These are phyloP conservation scores for Suillus decipiens DNA, from an alignment of 768 basidiomycete species.

Conservation along the genomic window DNA sequence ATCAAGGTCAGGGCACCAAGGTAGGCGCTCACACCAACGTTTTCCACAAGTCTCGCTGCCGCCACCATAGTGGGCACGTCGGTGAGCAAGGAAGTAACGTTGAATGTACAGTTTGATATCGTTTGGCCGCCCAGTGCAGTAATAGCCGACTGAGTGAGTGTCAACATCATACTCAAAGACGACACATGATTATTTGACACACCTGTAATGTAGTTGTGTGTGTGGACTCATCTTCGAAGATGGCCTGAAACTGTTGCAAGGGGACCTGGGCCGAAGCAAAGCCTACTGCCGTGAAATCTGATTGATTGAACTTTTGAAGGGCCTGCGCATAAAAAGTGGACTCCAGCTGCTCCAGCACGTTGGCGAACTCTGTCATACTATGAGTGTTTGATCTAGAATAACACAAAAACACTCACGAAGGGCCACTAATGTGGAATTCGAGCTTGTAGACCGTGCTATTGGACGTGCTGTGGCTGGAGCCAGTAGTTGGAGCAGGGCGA, in stretches of 20 bases:
- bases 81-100: constrained; percentile 61
- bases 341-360: constrained; percentile 76
- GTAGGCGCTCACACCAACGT: constrained; percentile 75
- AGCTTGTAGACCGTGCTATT: constrained; percentile 8
- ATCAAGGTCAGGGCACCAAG: constrained; percentile 71
- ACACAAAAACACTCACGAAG: constrained; percentile 48
- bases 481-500: constrained; percentile 3
- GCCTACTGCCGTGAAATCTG: constrained; percentile 67
- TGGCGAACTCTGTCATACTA: constrained; percentile 62
- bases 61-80: constrained; percentile 71
- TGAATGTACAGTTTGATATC: constrained; percentile 62
- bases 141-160: constrained; percentile 43
- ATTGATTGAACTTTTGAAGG: constrained; percentile 59
- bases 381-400: not conserved
- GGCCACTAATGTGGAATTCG: constrained; percentile 44
- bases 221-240: constrained; percentile 61
- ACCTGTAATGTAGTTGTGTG: constrained; percentile 62
- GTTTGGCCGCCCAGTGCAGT: constrained; percentile 54
- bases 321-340: constrained; percentile 68
- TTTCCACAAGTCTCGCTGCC: constrained; percentile 74
- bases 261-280: constrained; percentile 56
- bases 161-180: not conserved
- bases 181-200: constrained; percentile 12
- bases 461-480: constrained; percentile 15
- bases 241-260: constrained; percentile 60